phyloP scores from a whole-genome alignment of 306 rosid genomes.

The Cicer cuneatum region DNA sequence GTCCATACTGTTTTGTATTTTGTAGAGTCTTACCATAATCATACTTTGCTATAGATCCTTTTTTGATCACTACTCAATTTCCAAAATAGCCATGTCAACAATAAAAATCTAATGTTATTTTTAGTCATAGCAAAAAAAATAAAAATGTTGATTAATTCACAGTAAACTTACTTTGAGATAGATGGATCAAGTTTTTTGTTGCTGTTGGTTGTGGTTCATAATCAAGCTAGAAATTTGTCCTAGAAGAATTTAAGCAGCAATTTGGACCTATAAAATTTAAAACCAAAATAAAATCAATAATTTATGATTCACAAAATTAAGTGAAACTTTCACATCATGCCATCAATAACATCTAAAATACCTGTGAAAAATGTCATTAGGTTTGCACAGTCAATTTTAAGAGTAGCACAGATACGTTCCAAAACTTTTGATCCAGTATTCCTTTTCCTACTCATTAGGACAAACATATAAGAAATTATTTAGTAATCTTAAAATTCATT shows the following conservation, averaged over 20 bases:
- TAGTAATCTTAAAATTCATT: too few relatives aligned
- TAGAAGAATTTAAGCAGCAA: constrained; percentile 72
- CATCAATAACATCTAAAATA: constrained; percentile 24
- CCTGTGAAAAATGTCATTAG: constrained; percentile 67
- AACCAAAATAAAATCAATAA: not conserved
- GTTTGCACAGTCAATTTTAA: constrained; percentile 58
- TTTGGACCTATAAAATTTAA: constrained; percentile 64
- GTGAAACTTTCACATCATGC: constrained; percentile 8
- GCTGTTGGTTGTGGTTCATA: constrained; percentile 83
- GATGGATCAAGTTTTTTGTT: constrained; percentile 79
- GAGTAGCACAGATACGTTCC: constrained; percentile 52
- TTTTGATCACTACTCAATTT: constrained; percentile 62
- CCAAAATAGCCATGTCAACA: too few relatives aligned
- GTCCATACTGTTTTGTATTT: constrained; percentile 62
- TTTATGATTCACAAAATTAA: not conserved
- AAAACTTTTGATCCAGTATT: constrained; percentile 44
- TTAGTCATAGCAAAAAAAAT: too few relatives aligned
- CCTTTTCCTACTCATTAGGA: constrained; percentile 56
- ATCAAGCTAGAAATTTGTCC: constrained; percentile 49
- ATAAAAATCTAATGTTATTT: too few relatives aligned
- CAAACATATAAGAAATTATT: not conserved
- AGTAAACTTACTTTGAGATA: constrained; percentile 69
- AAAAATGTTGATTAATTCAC: not conserved
- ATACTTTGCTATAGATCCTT: constrained; percentile 56
- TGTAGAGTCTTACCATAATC: constrained; percentile 50